phyloP scores from a whole-genome alignment of 305 asterid genomes.

The Rubia peregrina region DNA sequence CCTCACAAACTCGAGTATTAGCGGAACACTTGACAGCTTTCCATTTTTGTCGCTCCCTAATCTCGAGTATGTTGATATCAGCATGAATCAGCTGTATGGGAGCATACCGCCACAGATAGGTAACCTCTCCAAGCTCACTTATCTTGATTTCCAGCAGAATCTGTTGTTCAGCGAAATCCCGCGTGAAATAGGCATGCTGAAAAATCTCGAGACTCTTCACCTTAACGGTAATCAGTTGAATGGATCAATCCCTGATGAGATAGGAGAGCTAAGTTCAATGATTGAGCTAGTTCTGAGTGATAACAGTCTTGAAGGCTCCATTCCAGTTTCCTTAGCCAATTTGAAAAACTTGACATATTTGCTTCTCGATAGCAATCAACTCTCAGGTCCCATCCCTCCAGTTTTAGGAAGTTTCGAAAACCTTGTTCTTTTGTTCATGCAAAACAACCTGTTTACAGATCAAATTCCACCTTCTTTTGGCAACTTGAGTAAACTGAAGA shows the following conservation, averaged over 20 bases:
- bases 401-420: background rate
- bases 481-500: background rate
- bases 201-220: conserved; percentile 17
- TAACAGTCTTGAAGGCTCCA: conserved; percentile 17
- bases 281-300: conserved; percentile 3
- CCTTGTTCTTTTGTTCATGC: background rate
- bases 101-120: conserved; percentile 18
- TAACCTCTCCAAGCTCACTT: conserved; percentile 16
- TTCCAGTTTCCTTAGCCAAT: conserved; percentile 22
- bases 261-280: conserved; percentile 18
- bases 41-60: conserved; percentile 20
- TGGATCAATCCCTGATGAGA: conserved; percentile 24
- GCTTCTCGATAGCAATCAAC: background rate
- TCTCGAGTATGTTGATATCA: conserved; percentile 12
- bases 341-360: conserved; percentile 17
- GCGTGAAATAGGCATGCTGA: conserved; percentile 19
- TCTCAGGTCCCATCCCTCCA: background rate
- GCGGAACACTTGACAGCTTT: conserved; percentile 17
- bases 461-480: background rate
- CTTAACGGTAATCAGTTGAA: conserved; percentile 16
- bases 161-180: conserved; percentile 20
- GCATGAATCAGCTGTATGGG: conserved; percentile 16
- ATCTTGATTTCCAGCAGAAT: conserved; percentile 13
- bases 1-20: conserved; percentile 16
- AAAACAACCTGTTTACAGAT: background rate